Evolutionary conservation across 1,284 basidiomycete species (phyloP).

Genomic region (Moesziomyces parantarcticus): DNA sequence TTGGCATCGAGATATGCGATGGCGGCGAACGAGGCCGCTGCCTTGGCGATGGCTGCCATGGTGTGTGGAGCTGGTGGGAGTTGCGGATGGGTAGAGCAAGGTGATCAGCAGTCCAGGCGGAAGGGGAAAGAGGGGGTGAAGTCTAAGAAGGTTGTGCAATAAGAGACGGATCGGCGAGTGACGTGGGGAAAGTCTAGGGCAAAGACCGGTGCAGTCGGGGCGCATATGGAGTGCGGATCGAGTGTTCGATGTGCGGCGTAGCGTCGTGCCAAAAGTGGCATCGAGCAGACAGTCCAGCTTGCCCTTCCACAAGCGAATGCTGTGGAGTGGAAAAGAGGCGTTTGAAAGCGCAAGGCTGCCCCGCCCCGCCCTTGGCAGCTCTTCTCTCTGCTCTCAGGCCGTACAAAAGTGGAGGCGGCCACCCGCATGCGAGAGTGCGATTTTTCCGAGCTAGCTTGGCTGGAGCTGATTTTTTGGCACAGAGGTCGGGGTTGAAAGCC

Average conservation of each 20-base stretch:
- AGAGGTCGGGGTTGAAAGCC: too few species aligned
- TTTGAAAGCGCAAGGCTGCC: neutral
- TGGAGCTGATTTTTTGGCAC: too few species aligned
- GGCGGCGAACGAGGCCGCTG: constrained; percentile 54
- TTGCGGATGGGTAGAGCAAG: constrained; percentile 1
- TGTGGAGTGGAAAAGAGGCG: neutral
- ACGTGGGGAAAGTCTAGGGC: too few species aligned
- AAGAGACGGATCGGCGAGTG: too few species aligned
- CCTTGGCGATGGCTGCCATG: constrained; percentile 52
- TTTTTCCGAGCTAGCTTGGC: too few species aligned
- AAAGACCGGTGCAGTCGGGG: too few species aligned
- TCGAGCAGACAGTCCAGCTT: neutral
- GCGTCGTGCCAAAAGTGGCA: neutral
- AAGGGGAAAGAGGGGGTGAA: neutral
- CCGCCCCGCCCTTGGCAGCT: neutral
- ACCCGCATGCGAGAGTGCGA: too few species aligned
- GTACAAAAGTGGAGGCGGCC: neutral
- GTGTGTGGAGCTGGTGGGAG: neutral
- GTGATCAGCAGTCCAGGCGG: neutral
- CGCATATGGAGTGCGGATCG: neutral
- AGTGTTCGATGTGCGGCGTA: neutral
- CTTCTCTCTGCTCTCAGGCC: too few species aligned
- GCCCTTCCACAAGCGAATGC: neutral
- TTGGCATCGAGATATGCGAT: constrained; percentile 63
- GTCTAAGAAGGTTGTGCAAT: too few species aligned